Conservation (phyloP, 2,329 filamentous ascomycete species). For the Ascomycota sp. region DNA sequence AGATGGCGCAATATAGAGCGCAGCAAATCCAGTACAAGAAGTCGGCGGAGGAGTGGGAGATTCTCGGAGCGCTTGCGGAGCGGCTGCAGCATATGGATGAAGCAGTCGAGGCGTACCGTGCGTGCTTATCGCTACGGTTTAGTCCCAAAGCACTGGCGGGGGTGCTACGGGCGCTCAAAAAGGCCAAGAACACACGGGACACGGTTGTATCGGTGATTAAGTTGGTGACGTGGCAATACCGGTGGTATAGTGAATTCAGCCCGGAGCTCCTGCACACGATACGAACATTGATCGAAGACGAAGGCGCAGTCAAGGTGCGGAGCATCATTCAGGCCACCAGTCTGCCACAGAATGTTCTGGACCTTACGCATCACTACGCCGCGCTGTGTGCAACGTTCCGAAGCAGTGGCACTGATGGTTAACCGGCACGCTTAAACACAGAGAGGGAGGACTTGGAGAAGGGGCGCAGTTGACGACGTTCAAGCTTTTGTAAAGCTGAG, state of each 20-base stretch:
- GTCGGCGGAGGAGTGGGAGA: constrained; percentile 94
- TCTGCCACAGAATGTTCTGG: constrained; percentile 77
- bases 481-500: too few relatives aligned
- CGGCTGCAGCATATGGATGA: constrained; percentile 83
- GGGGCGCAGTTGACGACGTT: background rate
- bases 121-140: constrained; percentile 73
- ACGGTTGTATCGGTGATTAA: constrained; percentile 73
- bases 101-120: constrained; percentile 79
- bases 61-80: constrained; percentile 79
- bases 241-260: constrained; percentile 99
- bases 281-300: constrained; percentile 85
- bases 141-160: constrained; percentile 82
- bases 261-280: constrained; percentile 75
- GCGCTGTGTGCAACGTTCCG: constrained; percentile 86
- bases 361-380: constrained; percentile 91
- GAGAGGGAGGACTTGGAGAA: background rate
- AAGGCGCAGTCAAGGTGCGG: constrained; percentile 89
- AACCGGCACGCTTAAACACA: constrained; percentile 6
- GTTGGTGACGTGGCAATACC: constrained; percentile 92
- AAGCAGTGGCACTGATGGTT: constrained; percentile 80
- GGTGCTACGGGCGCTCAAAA: constrained; percentile 61
- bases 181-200: constrained; percentile 57
- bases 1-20: constrained; percentile 86
- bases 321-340: constrained; percentile 95
- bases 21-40: constrained; percentile 95